Evolutionary conservation across 164 flowering plant species (phyloP).

Genomic region (Protea cynaroides): DNA sequence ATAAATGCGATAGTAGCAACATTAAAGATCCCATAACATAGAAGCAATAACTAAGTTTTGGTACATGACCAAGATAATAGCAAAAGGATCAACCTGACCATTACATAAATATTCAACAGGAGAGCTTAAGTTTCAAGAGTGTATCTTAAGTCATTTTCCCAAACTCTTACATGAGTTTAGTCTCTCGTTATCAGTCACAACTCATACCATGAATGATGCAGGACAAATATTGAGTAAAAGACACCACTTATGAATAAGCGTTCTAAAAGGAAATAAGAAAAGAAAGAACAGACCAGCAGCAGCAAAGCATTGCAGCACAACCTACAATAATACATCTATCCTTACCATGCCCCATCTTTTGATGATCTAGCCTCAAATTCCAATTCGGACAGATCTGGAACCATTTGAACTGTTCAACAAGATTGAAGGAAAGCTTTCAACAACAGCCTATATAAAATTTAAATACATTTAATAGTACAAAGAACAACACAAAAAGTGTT

Average conservation of each 20-base stretch:
- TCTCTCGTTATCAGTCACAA: too few species aligned
- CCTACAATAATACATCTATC: not conserved
- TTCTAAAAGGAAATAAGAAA: too few species aligned
- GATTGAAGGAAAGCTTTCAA: not conserved
- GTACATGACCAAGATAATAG: not conserved
- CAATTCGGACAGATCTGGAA: slow-evolving; percentile 30
- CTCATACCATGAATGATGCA: too few species aligned
- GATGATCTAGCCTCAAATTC: slow-evolving; percentile 78
- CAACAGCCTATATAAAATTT: not conserved
- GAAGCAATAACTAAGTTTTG: not conserved
- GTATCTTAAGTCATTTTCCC: too few species aligned
- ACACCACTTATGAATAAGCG: too few species aligned
- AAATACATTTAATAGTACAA: not conserved
- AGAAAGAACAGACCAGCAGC: too few species aligned
- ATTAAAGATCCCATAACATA: not conserved
- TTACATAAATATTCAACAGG: not conserved
- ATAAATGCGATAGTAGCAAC: not conserved
- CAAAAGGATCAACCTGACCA: not conserved
- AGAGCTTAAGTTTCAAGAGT: too few species aligned
- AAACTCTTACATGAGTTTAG: too few species aligned
- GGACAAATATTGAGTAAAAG: too few species aligned
- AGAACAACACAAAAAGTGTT: slow-evolving; percentile 1
- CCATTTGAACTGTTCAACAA: slow-evolving; percentile 32
- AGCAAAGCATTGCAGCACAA: too few species aligned
- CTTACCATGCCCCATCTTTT: slow-evolving; percentile 83